Evolutionary conservation across 2,329 filamentous ascomycete genomes (phyloP).

Genomic region (Aspergillus chevalieri): DNA sequence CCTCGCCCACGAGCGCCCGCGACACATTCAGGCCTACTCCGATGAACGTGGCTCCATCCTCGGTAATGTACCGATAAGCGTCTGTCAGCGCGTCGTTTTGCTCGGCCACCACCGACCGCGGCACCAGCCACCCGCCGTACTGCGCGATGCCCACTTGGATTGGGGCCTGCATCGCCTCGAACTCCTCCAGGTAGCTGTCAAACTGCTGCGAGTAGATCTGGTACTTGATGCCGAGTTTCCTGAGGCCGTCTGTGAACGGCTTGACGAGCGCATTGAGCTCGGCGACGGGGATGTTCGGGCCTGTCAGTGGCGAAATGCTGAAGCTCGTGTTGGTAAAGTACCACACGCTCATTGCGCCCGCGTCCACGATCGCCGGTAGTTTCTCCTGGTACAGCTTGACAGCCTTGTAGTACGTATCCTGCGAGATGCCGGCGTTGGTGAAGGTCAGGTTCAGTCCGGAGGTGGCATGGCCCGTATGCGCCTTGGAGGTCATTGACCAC

Average conservation of each 20-base stretch:
- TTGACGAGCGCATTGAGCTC: conserved; percentile 43
- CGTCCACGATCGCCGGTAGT: conserved; percentile 46
- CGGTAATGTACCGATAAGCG: conserved; percentile 29
- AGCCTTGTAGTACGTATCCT: conserved; percentile 45
- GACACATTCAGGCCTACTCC: conserved; percentile 37
- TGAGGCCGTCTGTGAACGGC: conserved; percentile 40
- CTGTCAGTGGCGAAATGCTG: conserved; percentile 42
- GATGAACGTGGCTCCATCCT: conserved; percentile 29
- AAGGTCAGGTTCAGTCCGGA: conserved; percentile 44
- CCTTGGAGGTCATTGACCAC: conserved; percentile 49
- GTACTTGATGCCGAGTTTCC: conserved; percentile 28
- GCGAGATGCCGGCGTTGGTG: conserved; percentile 23
- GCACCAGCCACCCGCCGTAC: conserved; percentile 31
- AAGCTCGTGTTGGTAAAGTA: conserved; percentile 48
- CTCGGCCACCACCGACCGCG: conserved; percentile 26
- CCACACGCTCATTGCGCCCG: conserved; percentile 47
- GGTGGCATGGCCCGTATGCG: conserved; percentile 41
- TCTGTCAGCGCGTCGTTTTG: conserved; percentile 25
- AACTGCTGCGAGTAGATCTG: conserved; percentile 23
- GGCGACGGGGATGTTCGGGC: conserved; percentile 40
- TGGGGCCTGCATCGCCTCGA: conserved; percentile 22
- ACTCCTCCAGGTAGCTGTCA: conserved; percentile 26
- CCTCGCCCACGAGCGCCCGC: conserved; percentile 32
- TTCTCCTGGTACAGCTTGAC: conserved; percentile 44
- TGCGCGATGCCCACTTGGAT: conserved; percentile 35